Conservation (phyloP, 2,329 filamentous ascomycete genomes). For the Alternaria postmessia region DNA sequence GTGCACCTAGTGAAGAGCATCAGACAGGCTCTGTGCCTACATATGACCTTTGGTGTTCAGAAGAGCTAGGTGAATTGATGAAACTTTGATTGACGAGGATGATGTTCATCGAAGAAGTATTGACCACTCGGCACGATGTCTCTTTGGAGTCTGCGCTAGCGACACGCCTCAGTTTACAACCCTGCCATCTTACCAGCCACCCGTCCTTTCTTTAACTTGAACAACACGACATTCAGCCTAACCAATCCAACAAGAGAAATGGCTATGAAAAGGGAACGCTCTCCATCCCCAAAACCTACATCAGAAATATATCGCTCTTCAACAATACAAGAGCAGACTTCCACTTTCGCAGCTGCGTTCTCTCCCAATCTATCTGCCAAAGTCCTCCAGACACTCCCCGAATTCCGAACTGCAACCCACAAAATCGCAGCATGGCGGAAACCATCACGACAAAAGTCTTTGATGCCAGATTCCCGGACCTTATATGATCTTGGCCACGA, state of each 20-base stretch:
- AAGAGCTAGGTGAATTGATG: neutral
- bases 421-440: constrained; percentile 61
- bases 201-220: constrained; percentile 9
- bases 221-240: constrained; percentile 3
- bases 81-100: neutral
- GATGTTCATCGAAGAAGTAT: constrained; percentile 3
- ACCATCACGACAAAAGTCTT: constrained; percentile 56
- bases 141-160: constrained; percentile 9
- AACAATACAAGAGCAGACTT: constrained; percentile 60
- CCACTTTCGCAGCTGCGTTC: constrained; percentile 61
- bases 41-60: neutral
- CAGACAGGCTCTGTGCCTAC: neutral
- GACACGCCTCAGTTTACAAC: constrained; percentile 17
- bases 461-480: constrained; percentile 48
- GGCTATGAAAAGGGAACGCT: constrained; percentile 43
- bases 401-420: constrained; percentile 58
- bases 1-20: neutral
- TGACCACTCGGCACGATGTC: constrained; percentile 16
- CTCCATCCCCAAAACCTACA: constrained; percentile 19
- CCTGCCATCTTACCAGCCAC: constrained; percentile 3
- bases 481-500: constrained; percentile 57
- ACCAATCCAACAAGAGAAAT: constrained; percentile 23
- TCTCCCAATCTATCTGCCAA: constrained; percentile 54
- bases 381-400: constrained; percentile 54
- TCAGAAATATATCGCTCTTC: constrained; percentile 55